A percentile compares a stretch with the other conserved stretches of the same genome.
Conservation (phyloP, 176 grass and related monocot species). For the Triticum dicoccoides region DNA sequence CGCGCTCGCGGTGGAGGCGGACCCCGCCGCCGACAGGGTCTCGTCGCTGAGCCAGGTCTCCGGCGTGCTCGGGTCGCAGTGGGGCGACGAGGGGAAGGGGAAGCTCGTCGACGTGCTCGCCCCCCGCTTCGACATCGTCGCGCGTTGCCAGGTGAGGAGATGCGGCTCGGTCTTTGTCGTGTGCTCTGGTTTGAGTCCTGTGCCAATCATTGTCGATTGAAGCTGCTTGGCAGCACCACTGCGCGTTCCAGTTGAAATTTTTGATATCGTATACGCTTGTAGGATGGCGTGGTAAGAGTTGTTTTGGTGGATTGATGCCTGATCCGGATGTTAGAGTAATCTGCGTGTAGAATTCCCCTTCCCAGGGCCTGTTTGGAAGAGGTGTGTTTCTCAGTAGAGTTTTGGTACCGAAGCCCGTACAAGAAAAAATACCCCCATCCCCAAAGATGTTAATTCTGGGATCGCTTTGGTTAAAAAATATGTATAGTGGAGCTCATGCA, state of each 20-base stretch:
- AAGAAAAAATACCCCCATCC: not conserved
- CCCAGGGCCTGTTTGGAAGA: not conserved
- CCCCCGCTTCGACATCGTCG: constrained; percentile 66
- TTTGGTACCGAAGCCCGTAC: not conserved
- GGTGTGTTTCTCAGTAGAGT: not conserved
- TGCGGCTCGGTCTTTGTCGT: not conserved
- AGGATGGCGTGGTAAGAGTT: not conserved
- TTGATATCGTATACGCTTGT: not conserved
- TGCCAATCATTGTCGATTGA: constrained; percentile 19
- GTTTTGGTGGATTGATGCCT: not conserved
- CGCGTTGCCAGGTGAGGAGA: constrained; percentile 63
- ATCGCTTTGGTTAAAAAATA: not conserved
- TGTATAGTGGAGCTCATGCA: not conserved
- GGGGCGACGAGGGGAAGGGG: constrained; percentile 90
- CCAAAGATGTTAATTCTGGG: not conserved
- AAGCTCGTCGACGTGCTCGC: constrained; percentile 84
- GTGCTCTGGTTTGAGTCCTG: not conserved
- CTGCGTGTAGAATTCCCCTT: constrained; percentile 3
- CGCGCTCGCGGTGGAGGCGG: constrained; percentile 36
- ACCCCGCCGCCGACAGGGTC: constrained; percentile 40
- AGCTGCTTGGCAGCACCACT: not conserved
- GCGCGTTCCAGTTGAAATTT: not conserved
- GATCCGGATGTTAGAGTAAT: not conserved
- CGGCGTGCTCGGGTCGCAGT: constrained; percentile 77
- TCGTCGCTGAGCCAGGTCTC: constrained; percentile 66